Conservation (phyloP, 2,329 filamentous ascomycete genomes). For the Endoconidiophora laricicola region DNA sequence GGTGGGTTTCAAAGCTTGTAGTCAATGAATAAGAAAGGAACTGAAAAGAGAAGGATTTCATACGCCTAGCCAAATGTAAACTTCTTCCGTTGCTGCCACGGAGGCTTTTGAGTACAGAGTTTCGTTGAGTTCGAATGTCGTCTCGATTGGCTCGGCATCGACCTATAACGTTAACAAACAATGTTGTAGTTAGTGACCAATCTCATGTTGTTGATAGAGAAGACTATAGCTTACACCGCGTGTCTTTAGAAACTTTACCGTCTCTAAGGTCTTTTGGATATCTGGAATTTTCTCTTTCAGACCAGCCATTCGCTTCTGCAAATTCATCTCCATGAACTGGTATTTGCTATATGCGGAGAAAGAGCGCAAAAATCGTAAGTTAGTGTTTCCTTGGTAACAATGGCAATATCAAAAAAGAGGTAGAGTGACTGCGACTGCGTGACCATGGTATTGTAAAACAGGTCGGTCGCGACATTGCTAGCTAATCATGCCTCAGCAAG, state of each 20-base stretch:
- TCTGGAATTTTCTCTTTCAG: slow-evolving; percentile 92
- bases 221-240: slow-evolving; percentile 39
- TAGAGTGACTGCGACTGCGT: too few species aligned
- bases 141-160: slow-evolving; percentile 58
- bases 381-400: not conserved
- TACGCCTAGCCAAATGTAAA: slow-evolving; percentile 93
- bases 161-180: slow-evolving; percentile 19
- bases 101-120: slow-evolving; percentile 82
- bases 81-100: slow-evolving; percentile 70
- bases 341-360: slow-evolving; percentile 54
- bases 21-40: not conserved
- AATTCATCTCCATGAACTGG: slow-evolving; percentile 97
- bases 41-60: slow-evolving; percentile 17
- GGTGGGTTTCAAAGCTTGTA: too few species aligned
- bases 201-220: not conserved
- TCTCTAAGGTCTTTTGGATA: slow-evolving; percentile 89
- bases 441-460: too few species aligned
- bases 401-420: too few species aligned
- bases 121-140: slow-evolving; percentile 92
- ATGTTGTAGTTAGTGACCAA: not conserved
- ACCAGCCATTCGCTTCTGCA: slow-evolving; percentile 63
- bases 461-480: too few species aligned
- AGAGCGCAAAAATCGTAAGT: not conserved
- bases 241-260: slow-evolving; percentile 67
- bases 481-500: too few species aligned